These are phyloP conservation scores for Russula vinacea DNA, from an alignment of 768 basidiomycete species.

Conservation along the genomic window DNA sequence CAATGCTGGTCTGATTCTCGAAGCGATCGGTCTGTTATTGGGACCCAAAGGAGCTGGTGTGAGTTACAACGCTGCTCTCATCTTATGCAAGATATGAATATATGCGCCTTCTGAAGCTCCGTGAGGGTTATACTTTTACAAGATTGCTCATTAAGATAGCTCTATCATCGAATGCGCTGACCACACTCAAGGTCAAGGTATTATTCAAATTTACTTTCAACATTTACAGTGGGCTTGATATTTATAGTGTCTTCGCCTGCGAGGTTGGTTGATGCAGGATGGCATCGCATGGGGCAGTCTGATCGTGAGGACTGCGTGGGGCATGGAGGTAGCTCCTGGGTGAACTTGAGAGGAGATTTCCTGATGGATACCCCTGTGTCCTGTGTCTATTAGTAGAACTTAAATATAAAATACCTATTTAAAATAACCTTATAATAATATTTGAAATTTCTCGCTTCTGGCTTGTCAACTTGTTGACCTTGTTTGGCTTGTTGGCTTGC, in stretches of 20 bases:
- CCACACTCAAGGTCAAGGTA: slow-evolving; percentile 82
- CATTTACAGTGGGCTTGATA: slow-evolving; percentile 21
- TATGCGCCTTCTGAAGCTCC: slow-evolving; percentile 42
- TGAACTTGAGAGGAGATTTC: too few relatives aligned
- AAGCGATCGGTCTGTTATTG: slow-evolving; percentile 82
- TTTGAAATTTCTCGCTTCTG: too few relatives aligned
- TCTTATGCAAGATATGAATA: not conserved
- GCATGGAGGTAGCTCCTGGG: too few relatives aligned
- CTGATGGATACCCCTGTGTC: too few relatives aligned
- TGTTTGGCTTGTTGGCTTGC: too few relatives aligned
- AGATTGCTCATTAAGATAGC: slow-evolving; percentile 85
- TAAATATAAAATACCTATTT: too few relatives aligned
- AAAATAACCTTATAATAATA: too few relatives aligned
- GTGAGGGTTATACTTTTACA: slow-evolving; percentile 56
- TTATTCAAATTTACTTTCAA: slow-evolving; percentile 8
- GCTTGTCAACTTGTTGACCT: too few relatives aligned
- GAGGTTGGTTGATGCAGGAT: too few relatives aligned
- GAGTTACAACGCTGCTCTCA: slow-evolving; percentile 34
- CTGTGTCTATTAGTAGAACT: too few relatives aligned
- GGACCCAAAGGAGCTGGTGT: slow-evolving; percentile 66
- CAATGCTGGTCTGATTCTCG: slow-evolving; percentile 76
- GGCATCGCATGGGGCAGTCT: too few relatives aligned
- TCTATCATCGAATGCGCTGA: slow-evolving; percentile 91
- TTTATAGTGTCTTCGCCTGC: slow-evolving; percentile 49
- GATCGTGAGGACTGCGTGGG: too few relatives aligned